Evolutionary conservation across 2,329 filamentous ascomycete species (phyloP).

Genomic region (Myriosclerotinia scirpicola): DNA sequence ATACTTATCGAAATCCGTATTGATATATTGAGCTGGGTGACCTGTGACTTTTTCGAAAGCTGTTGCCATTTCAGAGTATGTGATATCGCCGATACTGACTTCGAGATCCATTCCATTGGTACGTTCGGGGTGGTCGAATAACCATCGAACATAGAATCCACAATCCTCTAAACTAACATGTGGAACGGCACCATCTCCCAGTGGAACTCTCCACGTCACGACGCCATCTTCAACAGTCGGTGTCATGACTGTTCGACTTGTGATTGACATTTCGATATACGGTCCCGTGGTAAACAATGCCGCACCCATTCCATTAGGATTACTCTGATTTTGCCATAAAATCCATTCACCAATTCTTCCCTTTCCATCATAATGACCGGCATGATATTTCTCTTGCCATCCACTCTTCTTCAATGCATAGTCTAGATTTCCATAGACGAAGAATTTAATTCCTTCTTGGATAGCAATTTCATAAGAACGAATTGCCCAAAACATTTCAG

Average conservation of each 20-base stretch:
- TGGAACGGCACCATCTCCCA: conserved; percentile 45
- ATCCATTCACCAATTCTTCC: conserved; percentile 49
- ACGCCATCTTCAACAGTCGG: conserved; percentile 45
- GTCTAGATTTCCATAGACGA: conserved; percentile 52
- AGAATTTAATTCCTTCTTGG: conserved; percentile 47
- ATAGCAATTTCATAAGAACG: conserved; percentile 46
- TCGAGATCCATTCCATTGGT: conserved; percentile 49
- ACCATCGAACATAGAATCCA: conserved; percentile 49
- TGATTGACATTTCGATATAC: conserved; percentile 49
- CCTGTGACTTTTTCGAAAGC: conserved; percentile 49
- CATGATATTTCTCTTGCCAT: conserved; percentile 48
- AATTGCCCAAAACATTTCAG: conserved; percentile 51
- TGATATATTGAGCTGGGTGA: conserved; percentile 44
- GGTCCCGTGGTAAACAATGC: conserved; percentile 47
- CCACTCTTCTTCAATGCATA: conserved; percentile 50
- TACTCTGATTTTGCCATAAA: conserved; percentile 44
- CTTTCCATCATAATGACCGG: conserved; percentile 52
- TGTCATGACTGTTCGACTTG: conserved; percentile 43
- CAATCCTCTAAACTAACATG: conserved; percentile 50
- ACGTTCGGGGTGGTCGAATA: conserved; percentile 49
- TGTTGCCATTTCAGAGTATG: conserved; percentile 44
- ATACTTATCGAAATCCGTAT: conserved; percentile 43
- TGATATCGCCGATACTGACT: conserved; percentile 46
- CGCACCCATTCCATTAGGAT: conserved; percentile 41
- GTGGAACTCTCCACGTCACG: conserved; percentile 46